Evolutionary conservation across 2,329 filamentous ascomycete genomes (phyloP).

Genomic region (Colletotrichum paranaense): DNA sequence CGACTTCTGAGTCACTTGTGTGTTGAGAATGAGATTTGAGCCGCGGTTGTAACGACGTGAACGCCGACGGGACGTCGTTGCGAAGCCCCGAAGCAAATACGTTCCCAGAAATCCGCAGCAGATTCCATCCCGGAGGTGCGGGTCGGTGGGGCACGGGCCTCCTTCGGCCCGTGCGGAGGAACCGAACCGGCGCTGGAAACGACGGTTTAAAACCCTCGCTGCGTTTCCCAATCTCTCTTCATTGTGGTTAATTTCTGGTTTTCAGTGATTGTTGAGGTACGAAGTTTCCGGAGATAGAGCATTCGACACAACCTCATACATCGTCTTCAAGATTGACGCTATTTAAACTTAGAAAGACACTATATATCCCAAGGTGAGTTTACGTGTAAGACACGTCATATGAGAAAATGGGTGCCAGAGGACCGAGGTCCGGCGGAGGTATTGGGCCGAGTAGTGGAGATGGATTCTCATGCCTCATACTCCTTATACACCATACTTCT

Average conservation of each 20-base stretch:
- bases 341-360: not conserved
- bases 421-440: slow-evolving; percentile 9
- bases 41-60: not conserved
- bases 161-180: slow-evolving; percentile 28
- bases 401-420: not conserved
- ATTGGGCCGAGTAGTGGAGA: not conserved
- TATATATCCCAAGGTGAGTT: not conserved
- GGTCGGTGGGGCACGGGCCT: slow-evolving; percentile 33
- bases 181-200: slow-evolving; percentile 28
- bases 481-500: not conserved
- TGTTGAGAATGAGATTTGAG: not conserved
- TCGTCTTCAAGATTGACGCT: not conserved
- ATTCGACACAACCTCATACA: not conserved
- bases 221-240: not conserved
- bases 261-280: not conserved
- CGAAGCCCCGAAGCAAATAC: slow-evolving; percentile 22
- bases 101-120: slow-evolving; percentile 37
- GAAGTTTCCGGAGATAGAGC: not conserved
- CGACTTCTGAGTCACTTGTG: not conserved
- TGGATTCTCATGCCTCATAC: not conserved
- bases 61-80: slow-evolving; percentile 12
- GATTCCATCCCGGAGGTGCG: slow-evolving; percentile 35
- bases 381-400: slow-evolving; percentile 13
- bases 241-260: not conserved
- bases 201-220: slow-evolving; percentile 29